Base-by-base conservation (phyloP, 495 filamentous ascomycete species). In the Penicillium angulare region DNA sequence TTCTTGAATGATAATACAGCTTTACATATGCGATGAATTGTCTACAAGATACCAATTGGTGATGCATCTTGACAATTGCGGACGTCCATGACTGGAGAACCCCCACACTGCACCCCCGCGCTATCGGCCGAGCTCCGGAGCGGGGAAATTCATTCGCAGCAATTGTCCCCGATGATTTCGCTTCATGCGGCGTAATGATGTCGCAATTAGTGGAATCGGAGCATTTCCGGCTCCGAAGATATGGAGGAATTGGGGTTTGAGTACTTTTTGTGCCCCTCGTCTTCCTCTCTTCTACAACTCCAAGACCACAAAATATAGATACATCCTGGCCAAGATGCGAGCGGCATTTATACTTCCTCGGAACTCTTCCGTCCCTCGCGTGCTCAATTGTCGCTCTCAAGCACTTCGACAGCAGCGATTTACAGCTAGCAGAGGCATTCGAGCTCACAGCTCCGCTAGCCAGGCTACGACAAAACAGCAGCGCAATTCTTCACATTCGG, bases 61-160 rank as follows among this genome's bases (percentile, higher is more conserved):
- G n/a, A n/a, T n/a, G n/a, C n/a, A n/a, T 1, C 27, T 9, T 31
- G 27, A 31, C 8, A 7, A 31, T 12, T 12, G 8, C 13, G 2
- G 13, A 31, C 8, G 8, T 35, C 33, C 16, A n/a, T 35, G 33
- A 17, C 18, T 20, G 10, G 8, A 9, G 5, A 20, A 38, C 16
- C 35, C 35, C 35, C 35, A 35, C 33, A 5, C 5, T 35, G 6
- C 5, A n/a, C 38, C 47, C 47, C 47, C 47, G 43, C 50, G 50
- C 36, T n/a, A 52, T 72, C 69, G 65, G 67, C 59, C 55, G 57
- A 72, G 55, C 43, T 69, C 67, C 63, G 60, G 60, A 18, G 39
- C 43, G 43, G 50, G 55, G 43, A 17, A 36, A 21, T 40, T 13
- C 4, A 32, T n/a, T 53, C 53, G 47, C 53, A 32, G 44, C 59